Conservation (phyloP, 768 basidiomycete genomes). For the Hirschioporus abietinus region DNA sequence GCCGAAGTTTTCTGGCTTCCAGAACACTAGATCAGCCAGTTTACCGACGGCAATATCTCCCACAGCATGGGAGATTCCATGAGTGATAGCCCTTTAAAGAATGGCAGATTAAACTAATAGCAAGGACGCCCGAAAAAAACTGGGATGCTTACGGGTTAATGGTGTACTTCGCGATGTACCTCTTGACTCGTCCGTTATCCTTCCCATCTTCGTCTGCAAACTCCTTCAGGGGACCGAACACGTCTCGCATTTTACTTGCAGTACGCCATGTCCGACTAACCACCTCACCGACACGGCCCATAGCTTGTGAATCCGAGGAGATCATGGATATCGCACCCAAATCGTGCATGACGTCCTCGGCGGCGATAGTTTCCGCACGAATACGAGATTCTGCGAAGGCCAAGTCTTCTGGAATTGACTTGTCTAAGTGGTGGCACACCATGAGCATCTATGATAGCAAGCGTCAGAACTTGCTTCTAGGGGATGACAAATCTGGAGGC, state of each 20-base stretch:
- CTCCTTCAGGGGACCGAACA: slow-evolving; percentile 63
- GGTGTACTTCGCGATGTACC: slow-evolving; percentile 95
- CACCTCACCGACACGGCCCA: slow-evolving; percentile 97
- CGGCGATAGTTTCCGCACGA: slow-evolving; percentile 93
- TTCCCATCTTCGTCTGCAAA: slow-evolving; percentile 65
- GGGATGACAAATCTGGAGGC: neutral
- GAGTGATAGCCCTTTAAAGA: slow-evolving; percentile 73
- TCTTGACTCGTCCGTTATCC: slow-evolving; percentile 90
- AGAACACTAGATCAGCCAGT: slow-evolving; percentile 91
- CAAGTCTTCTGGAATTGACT: slow-evolving; percentile 86
- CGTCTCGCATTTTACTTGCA: slow-evolving; percentile 87
- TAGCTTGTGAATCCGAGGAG: slow-evolving; percentile 93
- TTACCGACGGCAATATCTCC: slow-evolving; percentile 79
- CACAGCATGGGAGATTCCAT: slow-evolving; percentile 84
- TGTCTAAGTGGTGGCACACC: slow-evolving; percentile 98
- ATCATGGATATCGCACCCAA: slow-evolving; percentile 95
- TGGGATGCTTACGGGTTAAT: slow-evolving; percentile 79
- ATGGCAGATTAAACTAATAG: neutral
- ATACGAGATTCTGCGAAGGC: slow-evolving; percentile 97
- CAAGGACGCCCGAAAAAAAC: neutral
- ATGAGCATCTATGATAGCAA: slow-evolving; percentile 77
- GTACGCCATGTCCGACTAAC: slow-evolving; percentile 92
- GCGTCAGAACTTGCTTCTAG: slow-evolving; percentile 7
- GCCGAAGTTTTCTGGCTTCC: slow-evolving; percentile 94
- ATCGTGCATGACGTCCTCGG: slow-evolving; percentile 94